These are phyloP conservation scores for Calycina marina DNA, from an alignment of 2,329 filamentous ascomycete genomes.

Conservation along the genomic window DNA sequence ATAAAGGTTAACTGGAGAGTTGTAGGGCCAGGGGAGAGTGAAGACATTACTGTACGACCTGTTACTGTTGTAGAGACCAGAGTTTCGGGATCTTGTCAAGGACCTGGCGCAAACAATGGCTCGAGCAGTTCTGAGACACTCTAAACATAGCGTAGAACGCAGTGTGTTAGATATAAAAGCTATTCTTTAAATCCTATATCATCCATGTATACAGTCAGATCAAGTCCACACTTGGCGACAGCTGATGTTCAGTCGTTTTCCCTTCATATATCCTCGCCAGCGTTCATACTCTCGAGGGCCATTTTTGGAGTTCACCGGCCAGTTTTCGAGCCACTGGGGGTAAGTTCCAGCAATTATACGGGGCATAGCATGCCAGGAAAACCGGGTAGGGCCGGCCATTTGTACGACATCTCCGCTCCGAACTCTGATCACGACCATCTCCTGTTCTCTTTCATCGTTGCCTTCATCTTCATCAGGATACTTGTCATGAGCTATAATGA, in stretches of 20 bases:
- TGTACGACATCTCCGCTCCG: slow-evolving; percentile 81
- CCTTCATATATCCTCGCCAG: slow-evolving; percentile 80
- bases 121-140: too few species aligned
- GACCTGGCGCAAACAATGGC: too few species aligned
- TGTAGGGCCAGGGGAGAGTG: too few species aligned
- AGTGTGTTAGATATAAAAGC: too few species aligned
- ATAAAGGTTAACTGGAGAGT: too few species aligned
- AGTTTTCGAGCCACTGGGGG: slow-evolving; percentile 56
- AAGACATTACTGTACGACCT: too few species aligned
- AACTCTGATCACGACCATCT: slow-evolving; percentile 45
- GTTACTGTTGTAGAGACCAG: too few species aligned
- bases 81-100: too few species aligned
- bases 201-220: too few species aligned
- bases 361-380: slow-evolving; percentile 91
- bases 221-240: slow-evolving; percentile 66
- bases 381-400: slow-evolving; percentile 70
- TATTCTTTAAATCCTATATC: too few species aligned
- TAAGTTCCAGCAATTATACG: slow-evolving; percentile 72
- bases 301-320: slow-evolving; percentile 43
- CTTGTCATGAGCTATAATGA: slow-evolving; percentile 54
- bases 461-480: slow-evolving; percentile 9
- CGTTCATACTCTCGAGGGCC: slow-evolving; percentile 33
- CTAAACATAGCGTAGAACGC: too few species aligned
- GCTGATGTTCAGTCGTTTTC: slow-evolving; percentile 82
- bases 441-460: slow-evolving; percentile 18